Percentiles rank a stretch among this genome's conserved stretches.
Evolutionary conservation across 2,329 filamentous ascomycete genomes (phyloP).

Genomic region (Pseudogymnoascus sp.): DNA sequence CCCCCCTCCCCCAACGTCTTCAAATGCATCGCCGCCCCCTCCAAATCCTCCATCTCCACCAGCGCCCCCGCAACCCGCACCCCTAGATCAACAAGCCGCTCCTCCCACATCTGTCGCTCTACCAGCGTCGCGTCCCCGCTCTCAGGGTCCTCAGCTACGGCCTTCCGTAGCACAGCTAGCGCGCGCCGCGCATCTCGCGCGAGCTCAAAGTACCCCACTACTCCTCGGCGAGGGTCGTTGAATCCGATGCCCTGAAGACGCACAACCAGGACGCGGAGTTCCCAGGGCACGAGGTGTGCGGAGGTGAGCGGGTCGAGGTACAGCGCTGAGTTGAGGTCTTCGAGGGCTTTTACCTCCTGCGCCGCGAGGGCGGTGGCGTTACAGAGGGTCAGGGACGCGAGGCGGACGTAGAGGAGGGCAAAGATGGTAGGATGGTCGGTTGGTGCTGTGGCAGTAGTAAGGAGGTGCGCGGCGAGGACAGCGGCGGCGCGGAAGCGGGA

Average conservation of each 20-base stretch:
- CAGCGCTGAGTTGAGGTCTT: slow-evolving; percentile 48
- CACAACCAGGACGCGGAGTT: slow-evolving; percentile 72
- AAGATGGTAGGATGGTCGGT: slow-evolving; percentile 62
- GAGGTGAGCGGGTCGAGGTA: slow-evolving; percentile 48
- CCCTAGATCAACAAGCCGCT: slow-evolving; percentile 66
- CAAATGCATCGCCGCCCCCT: slow-evolving; percentile 69
- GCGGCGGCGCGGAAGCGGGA: slow-evolving; percentile 79
- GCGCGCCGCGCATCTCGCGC: slow-evolving; percentile 65
- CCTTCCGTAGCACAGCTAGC: slow-evolving; percentile 40
- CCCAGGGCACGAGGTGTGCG: slow-evolving; percentile 73
- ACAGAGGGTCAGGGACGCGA: slow-evolving; percentile 74
- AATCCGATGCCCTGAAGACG: slow-evolving; percentile 80
- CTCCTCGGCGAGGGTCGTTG: slow-evolving; percentile 70
- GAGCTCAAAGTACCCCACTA: slow-evolving; percentile 87
- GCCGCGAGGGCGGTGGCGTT: slow-evolving; percentile 61
- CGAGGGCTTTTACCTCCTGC: slow-evolving; percentile 56
- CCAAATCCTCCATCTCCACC: slow-evolving; percentile 80
- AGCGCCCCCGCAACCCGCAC: slow-evolving; percentile 57
- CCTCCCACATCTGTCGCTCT: slow-evolving; percentile 60
- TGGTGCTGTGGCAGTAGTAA: slow-evolving; percentile 43
- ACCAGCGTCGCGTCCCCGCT: slow-evolving; percentile 36
- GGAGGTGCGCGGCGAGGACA: slow-evolving; percentile 53
- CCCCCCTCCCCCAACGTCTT: slow-evolving; percentile 40
- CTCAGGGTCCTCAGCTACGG: slow-evolving; percentile 14
- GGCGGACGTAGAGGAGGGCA: slow-evolving; percentile 66